phyloP scores from a whole-genome alignment of 2,329 filamentous ascomycete species.

The Colletotrichum eleusines region DNA sequence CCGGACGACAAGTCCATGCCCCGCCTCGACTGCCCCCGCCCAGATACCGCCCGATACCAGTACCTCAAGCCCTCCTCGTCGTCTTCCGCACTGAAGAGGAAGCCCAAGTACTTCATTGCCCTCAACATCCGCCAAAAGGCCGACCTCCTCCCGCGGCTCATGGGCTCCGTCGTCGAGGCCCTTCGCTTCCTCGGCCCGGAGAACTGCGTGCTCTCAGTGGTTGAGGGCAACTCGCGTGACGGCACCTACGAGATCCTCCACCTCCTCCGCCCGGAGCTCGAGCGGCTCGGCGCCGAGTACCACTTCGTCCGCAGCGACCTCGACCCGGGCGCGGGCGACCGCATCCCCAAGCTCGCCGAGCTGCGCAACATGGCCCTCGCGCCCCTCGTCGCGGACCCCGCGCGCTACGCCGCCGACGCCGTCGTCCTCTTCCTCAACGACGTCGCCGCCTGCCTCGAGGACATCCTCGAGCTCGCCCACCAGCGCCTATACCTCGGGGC shows the following conservation, averaged over 20 bases:
- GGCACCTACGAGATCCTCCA: conserved; percentile 65
- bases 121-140: conserved; percentile 62
- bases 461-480: conserved; percentile 61
- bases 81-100: conserved; percentile 8
- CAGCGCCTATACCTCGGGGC: conserved; percentile 61
- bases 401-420: conserved; percentile 46
- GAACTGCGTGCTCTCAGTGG: conserved; percentile 65
- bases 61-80: conserved; percentile 36
- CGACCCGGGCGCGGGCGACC: conserved; percentile 57
- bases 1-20: conserved; percentile 43
- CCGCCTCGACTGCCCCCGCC: conserved; percentile 48
- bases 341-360: conserved; percentile 61
- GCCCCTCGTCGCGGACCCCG: conserved; percentile 54
- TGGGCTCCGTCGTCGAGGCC: conserved; percentile 64
- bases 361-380: conserved; percentile 66
- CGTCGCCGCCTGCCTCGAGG: conserved; percentile 64
- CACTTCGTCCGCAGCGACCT: conserved; percentile 57
- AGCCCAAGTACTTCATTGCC: conserved; percentile 62
- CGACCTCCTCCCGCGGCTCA: conserved; percentile 60
- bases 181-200: conserved; percentile 63
- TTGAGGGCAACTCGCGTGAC: conserved; percentile 68
- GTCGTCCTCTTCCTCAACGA: conserved; percentile 67
- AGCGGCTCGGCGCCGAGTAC: conserved; percentile 55
- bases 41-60: conserved; percentile 43
- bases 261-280: conserved; percentile 55